Percentiles rank a stretch among this genome's conserved stretches.
Evolutionary conservation across 305 asterid species (phyloP).

Genomic region (Fraxinus latifolia): DNA sequence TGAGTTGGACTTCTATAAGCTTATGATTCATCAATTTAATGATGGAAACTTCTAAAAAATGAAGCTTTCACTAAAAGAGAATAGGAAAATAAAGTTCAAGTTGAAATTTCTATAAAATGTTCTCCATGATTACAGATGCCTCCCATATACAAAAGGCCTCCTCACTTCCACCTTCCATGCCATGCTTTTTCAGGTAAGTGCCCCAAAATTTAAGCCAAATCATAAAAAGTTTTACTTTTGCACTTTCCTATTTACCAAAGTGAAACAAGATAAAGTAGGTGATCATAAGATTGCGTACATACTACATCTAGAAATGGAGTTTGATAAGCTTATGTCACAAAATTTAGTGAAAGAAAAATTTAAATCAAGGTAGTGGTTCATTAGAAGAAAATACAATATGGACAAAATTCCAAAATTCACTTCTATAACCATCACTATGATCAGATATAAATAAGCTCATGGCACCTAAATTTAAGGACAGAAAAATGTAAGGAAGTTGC

Average conservation of each 20-base stretch:
- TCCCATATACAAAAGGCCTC: slow-evolving; percentile 1
- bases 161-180: neutral
- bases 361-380: neutral
- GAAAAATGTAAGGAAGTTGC: neutral
- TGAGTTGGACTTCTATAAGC: slow-evolving; percentile 27
- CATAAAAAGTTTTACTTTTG: neutral
- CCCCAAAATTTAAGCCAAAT: neutral
- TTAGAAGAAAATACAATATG: neutral
- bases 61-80: neutral
- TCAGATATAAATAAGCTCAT: neutral
- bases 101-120: neutral
- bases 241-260: neutral
- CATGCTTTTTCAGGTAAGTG: neutral
- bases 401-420: neutral
- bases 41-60: slow-evolving; percentile 12
- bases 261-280: neutral
- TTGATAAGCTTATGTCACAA: neutral
- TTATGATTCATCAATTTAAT: neutral
- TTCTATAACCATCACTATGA: neutral
- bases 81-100: neutral
- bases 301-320: neutral
- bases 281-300: neutral
- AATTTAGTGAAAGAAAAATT: neutral
- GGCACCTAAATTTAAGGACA: neutral
- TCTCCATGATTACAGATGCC: neutral